phyloP scores from a whole-genome alignment of 768 basidiomycete species.

The Mycena pura region DNA sequence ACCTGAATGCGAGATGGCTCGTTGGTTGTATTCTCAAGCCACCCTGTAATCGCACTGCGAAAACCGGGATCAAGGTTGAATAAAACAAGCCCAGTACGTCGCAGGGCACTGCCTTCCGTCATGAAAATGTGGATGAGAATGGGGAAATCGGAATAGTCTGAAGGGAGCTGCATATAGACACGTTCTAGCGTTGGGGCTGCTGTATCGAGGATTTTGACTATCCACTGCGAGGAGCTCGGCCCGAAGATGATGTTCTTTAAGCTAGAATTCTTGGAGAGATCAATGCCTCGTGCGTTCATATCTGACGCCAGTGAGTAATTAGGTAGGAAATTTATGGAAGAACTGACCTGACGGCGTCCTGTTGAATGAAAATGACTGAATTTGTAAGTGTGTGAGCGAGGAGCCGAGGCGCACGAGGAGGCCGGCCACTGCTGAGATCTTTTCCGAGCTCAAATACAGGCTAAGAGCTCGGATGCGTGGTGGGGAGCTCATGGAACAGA shows the following conservation, averaged over 20 bases:
- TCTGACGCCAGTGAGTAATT: not conserved
- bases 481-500: not conserved
- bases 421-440: not conserved
- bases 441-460: not conserved
- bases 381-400: conserved; percentile 4
- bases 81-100: not conserved
- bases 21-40: not conserved
- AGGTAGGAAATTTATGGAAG: not conserved
- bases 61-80: not conserved
- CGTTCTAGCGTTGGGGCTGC: not conserved
- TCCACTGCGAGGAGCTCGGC: not conserved
- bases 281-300: not conserved
- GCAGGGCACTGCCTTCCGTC: not conserved
- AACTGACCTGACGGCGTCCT: not conserved
- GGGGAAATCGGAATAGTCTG: not conserved
- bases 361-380: not conserved
- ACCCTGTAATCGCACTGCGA: not conserved
- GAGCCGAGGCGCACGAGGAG: not conserved
- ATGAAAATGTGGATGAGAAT: not conserved
- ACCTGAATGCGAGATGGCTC: not conserved
- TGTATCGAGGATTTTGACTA: conserved; percentile 1
- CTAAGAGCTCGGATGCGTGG: conserved; percentile 5
- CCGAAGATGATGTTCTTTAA: not conserved
- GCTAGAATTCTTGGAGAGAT: conserved; percentile 2
- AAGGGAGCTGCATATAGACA: conserved; percentile 1